A percentile compares a stretch with the other conserved stretches of the same genome.
phyloP scores from a whole-genome alignment of 805 yeast genomes.

The Babjeviella inositovora region DNA sequence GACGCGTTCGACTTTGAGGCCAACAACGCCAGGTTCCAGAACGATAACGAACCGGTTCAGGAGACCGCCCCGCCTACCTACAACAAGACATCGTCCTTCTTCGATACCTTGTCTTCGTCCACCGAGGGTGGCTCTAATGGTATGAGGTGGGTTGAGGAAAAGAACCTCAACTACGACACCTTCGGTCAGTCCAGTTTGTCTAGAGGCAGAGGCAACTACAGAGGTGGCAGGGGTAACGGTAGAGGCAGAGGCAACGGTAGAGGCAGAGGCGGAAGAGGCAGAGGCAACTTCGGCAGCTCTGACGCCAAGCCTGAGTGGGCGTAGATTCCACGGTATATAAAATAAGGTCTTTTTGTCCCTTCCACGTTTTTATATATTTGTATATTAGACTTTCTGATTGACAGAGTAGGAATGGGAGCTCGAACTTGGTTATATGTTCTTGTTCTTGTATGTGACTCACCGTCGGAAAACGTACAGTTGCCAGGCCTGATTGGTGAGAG shows the following conservation, averaged over 20 bases:
- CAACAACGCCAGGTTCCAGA: conserved; percentile 54
- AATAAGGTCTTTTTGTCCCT: no score
- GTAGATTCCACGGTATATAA: conserved; percentile 4
- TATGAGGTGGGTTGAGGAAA: conserved; percentile 61
- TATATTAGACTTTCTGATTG: no score
- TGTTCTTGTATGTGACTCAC: conserved; percentile 1
- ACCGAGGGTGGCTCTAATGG: conserved; percentile 22
- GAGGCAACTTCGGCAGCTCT: conserved; percentile 18
- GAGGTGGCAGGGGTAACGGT: conserved; percentile 32
- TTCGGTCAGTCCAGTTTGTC: conserved; percentile 58
- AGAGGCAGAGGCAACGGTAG: conserved; percentile 32
- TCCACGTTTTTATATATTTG: no score
- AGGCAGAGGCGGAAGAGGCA: conserved; percentile 14
- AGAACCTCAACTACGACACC: conserved; percentile 60
- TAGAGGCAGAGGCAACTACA: conserved; percentile 19
- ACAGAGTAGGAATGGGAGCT: conserved; percentile 1
- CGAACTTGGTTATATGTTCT: no score
- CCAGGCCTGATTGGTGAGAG: no score
- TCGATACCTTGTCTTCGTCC: conserved; percentile 71
- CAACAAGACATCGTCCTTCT: conserved; percentile 74
- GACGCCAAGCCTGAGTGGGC: conserved; percentile 10
- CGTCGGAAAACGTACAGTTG: no score
- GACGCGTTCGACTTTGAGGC: conserved; percentile 64
- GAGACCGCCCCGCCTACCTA: conserved; percentile 18
- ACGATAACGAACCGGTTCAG: conserved; percentile 4